A percentile compares a stretch with the other conserved stretches of the same genome.
These are phyloP conservation scores for Puccinia novopanici DNA, from an alignment of 1,284 basidiomycete species.

Conservation along the genomic window DNA sequence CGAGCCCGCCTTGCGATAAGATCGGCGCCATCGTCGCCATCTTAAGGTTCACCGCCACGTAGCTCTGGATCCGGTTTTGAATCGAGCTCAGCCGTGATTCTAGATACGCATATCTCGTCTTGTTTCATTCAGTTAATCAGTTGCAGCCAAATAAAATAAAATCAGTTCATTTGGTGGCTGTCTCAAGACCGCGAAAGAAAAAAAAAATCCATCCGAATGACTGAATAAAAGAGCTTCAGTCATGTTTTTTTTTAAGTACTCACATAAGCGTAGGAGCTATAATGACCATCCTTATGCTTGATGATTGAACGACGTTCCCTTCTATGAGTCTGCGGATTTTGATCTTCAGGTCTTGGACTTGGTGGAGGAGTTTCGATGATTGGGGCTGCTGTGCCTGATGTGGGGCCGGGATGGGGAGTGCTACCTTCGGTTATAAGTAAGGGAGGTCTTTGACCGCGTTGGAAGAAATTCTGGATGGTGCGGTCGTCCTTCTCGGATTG, in stretches of 20 bases:
- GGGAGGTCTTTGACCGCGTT: neutral
- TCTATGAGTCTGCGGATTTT: neutral
- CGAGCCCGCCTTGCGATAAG: constrained; percentile 27
- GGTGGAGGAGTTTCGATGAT: neutral
- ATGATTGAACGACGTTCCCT: constrained; percentile 21
- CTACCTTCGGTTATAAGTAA: neutral
- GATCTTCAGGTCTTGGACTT: neutral
- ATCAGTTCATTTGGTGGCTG: neutral
- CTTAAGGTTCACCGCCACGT: constrained; percentile 31
- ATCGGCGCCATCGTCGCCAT: constrained; percentile 43
- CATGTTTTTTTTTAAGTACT: neutral
- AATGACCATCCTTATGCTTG: constrained; percentile 26
- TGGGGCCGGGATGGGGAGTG: neutral
- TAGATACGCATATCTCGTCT: constrained; percentile 42
- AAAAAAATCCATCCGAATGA: neutral
- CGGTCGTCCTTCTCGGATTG: constrained; percentile 21
- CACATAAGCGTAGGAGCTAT: constrained; percentile 24
- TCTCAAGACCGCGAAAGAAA: neutral
- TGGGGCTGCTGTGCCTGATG: neutral
- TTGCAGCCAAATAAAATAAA: neutral
- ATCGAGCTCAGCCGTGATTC: constrained; percentile 23
- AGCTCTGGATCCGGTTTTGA: constrained; percentile 44
- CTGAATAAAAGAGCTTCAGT: neutral
- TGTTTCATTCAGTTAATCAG: neutral
- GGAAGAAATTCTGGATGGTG: neutral